Evolutionary conservation across 805 yeast species (phyloP), one percentile per base, ranked within the genome.

Genomic region (Zygosaccharomyces bailii): DNA sequence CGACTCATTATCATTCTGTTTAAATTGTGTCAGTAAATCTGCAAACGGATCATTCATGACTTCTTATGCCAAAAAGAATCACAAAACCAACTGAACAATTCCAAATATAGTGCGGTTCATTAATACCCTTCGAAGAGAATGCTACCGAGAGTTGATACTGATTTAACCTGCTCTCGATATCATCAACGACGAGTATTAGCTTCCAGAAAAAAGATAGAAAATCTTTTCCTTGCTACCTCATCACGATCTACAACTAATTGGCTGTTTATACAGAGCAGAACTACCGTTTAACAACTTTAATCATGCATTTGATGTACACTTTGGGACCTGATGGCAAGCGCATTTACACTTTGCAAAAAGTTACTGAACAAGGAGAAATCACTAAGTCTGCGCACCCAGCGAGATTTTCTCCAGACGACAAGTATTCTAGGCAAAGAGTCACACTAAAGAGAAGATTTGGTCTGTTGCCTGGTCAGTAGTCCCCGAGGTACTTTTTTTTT

Each of bases 341-440:
- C 71, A 69, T 86, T 61, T 93, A 93, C 79, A 93, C 99, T 44
- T 76, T 93, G 56, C 74, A 86, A 69, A 93, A 93, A 74, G 54
- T 65, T 58, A 83, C 95, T 45, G 89, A 76, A 50, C 70, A 74
- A 5, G 98, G 99, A 51, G 96, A 89, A 68, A 89, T 91, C 74
- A 95, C 99, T 65, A 88, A 89, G 75, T 86, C 96, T 56, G 99
- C 99, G 33, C 99, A 93, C 70, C 99, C 99, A 51, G 99, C 99
- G 43, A 84, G 99, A 73, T 93, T 93, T 70, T 93, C 99, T 25
- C 99, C 99, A 57, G 99, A 93, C 68, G 99, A 93, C 79, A 93
- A 93, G 74, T 91, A 88, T 76, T 93, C 99, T 38, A 85, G 97
- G 76, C 98, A 93, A 72, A 87, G 99, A 79, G 96, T 93, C 41